Base-by-base conservation (phyloP, 2,329 filamentous ascomycete genomes). In the Pseudocercospora eumusae region DNA sequence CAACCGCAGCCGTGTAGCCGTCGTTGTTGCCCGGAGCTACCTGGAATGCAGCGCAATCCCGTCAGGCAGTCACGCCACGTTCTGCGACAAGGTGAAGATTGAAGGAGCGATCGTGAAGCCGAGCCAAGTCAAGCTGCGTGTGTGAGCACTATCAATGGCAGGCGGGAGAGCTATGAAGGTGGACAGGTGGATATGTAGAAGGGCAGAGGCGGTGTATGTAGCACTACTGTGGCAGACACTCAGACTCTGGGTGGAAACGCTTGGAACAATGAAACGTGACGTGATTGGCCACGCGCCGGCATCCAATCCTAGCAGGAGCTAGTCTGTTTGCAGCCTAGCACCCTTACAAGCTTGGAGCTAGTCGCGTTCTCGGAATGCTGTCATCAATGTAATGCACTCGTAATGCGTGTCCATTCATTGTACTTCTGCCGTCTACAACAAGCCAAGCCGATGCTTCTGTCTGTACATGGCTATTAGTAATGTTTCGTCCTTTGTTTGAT, bases 141-240 rank as follows among this genome's bases (percentile, higher is more conserved):
- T 18, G 15, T 21, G 7, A 25, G 20, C 7, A 23, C 20, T n/a
- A 5, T 53, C 59, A 61, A 49, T 61, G 59, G 59, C 53, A 61
- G 31, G 52, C 42, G 40, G 59, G 31, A 28, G 53, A 20, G 55
- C 44, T 36, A 36, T 36, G 33, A 36, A n/a, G 33, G n/a, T n/a
- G n/a, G n/a, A n/a, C n/a, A 36, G 31, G 47, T 52, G 49, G 28
- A 50, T n/a, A 44, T 56, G 44, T 42, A 40, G 59, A 50, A 42
- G 23, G 36, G 42, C n/a, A 50, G 47, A 50, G 47, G 47, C 47
- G 47, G 47, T 50, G 47, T 50, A 50, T 50, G 47, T 50, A 50
- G 47, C 42, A 45, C 42, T 20, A 45, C 42, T 21, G 18, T 9
- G 42, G 21, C 20, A n/a, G n/a, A n/a, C n/a, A n/a, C 50, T 31